Conservation (phyloP, 306 rosid genomes). For the Gynostemma pentaphyllum region DNA sequence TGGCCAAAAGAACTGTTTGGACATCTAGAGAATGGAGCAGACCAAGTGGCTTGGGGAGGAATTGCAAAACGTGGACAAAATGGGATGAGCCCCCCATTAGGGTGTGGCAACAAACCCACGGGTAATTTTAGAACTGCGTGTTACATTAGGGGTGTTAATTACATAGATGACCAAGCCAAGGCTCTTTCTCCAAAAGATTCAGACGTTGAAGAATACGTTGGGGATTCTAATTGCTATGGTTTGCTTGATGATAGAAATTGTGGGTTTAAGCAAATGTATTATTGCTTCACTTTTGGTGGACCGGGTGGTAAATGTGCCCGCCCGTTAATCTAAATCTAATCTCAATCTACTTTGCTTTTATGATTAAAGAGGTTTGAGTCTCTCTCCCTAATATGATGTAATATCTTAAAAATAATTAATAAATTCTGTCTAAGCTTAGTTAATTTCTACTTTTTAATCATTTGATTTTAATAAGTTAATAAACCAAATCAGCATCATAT, state of each 20-base stretch:
- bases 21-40: neutral
- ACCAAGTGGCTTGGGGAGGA: conserved; percentile 16
- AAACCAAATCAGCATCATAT: too few relatives aligned
- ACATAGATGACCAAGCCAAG: neutral
- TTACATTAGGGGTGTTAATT: neutral
- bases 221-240: neutral
- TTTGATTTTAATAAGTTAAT: too few relatives aligned
- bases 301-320: neutral
- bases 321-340: too few relatives aligned
- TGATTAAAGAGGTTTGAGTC: too few relatives aligned
- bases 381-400: too few relatives aligned
- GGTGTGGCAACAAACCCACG: conserved; percentile 14
- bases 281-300: neutral
- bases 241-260: neutral
- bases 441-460: too few relatives aligned
- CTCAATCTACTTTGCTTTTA: too few relatives aligned
- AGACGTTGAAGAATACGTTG: neutral
- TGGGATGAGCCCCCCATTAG: conserved; percentile 11
- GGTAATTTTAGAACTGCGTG: neutral
- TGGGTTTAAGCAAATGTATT: neutral
- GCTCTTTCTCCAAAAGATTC: neutral
- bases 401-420: too few relatives aligned
- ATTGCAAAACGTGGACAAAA: neutral
- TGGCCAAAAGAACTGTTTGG: conserved; percentile 17
- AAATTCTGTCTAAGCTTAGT: too few relatives aligned